Conservation (phyloP, 768 basidiomycete genomes). For the Rhodotorula taiwanensis region DNA sequence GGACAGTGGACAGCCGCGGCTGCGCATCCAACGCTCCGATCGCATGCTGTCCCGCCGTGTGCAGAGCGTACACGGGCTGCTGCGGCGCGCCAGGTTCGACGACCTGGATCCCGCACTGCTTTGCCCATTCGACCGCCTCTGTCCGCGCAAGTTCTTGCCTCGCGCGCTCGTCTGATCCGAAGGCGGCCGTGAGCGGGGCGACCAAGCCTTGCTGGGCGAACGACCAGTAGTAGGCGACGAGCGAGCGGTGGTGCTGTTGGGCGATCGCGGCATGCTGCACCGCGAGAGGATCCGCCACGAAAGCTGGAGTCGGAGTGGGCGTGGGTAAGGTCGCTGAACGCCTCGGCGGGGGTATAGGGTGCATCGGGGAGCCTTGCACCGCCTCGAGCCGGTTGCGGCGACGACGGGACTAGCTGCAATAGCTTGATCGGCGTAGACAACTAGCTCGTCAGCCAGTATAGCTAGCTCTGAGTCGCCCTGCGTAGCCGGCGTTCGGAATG, state of each 20-base stretch:
- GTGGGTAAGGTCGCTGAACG: neutral
- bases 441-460: no score
- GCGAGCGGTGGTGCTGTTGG: conserved; percentile 15
- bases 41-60: no score
- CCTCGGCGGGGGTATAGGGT: neutral
- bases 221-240: conserved; percentile 30
- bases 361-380: no score
- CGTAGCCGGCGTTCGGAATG: no score
- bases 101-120: conserved; percentile 8
- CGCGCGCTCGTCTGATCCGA: neutral
- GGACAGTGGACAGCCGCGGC: neutral
- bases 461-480: no score
- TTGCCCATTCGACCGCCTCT: conserved; percentile 30
- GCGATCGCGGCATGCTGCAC: neutral
- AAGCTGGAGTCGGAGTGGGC: neutral
- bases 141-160: conserved; percentile 13
- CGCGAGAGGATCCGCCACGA: no score
- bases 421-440: no score
- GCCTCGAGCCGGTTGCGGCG: no score
- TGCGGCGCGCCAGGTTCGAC: neutral
- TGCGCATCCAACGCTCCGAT: no score
- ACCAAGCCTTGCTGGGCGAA: conserved; percentile 20
- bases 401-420: no score
- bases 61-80: neutral
- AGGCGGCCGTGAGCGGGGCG: conserved; percentile 4